phyloP scores from a whole-genome alignment of 305 asterid genomes.

The Euphrasia arctica region DNA sequence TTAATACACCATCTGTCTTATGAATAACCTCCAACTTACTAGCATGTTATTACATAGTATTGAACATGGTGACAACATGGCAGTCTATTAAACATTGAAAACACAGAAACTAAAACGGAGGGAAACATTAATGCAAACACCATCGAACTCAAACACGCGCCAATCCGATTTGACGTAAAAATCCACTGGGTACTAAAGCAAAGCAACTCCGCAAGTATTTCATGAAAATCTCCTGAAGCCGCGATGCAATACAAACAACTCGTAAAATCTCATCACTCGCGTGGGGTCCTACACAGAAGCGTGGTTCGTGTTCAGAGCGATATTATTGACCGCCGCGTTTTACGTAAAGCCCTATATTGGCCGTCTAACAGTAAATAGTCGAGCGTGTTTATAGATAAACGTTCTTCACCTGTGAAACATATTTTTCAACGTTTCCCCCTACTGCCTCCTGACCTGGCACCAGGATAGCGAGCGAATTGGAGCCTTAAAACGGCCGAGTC shows the following conservation, averaged over 20 bases:
- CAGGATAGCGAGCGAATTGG: slow-evolving; percentile 85
- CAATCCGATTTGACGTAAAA: slow-evolving; percentile 26
- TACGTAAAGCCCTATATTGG: slow-evolving; percentile 27
- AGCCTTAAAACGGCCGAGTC: slow-evolving; percentile 68
- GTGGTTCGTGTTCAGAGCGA: slow-evolving; percentile 33
- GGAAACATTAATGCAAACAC: slow-evolving; percentile 24
- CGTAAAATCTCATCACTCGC: slow-evolving; percentile 30
- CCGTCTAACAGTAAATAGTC: slow-evolving; percentile 26
- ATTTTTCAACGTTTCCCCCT: slow-evolving; percentile 67
- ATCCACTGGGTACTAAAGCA: slow-evolving; percentile 30
- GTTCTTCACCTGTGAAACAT: slow-evolving; percentile 59
- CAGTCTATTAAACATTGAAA: slow-evolving; percentile 21
- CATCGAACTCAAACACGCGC: slow-evolving; percentile 12
- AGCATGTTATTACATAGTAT: slow-evolving; percentile 29
- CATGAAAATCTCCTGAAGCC: slow-evolving; percentile 25
- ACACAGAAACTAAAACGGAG: slow-evolving; percentile 18
- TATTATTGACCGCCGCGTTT: slow-evolving; percentile 28
- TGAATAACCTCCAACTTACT: slow-evolving; percentile 22
- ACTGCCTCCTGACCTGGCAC: slow-evolving; percentile 88
- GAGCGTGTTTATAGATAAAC: slow-evolving; percentile 32
- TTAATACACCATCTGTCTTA: slow-evolving; percentile 20
- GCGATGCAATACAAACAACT: slow-evolving; percentile 21
- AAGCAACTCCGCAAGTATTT: slow-evolving; percentile 21
- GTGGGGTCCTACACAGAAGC: slow-evolving; percentile 47
- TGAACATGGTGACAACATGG: slow-evolving; percentile 23